These are phyloP conservation scores for Tylopilus sp. DNA, from an alignment of 768 basidiomycete species.

Conservation along the genomic window DNA sequence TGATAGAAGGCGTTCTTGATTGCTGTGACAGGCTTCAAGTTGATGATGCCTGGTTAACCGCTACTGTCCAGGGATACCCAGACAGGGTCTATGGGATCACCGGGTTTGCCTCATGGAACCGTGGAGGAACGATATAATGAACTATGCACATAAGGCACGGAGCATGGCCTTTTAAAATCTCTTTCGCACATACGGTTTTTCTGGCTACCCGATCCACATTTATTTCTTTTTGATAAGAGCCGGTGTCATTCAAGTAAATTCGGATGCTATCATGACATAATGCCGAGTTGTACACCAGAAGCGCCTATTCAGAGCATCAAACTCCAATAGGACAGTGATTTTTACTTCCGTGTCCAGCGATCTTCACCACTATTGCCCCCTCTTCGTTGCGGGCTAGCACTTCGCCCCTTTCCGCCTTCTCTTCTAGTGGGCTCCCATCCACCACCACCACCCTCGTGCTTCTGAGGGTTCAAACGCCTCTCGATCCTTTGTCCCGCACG, in stretches of 20 bases:
- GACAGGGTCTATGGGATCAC: background rate
- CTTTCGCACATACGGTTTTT: background rate
- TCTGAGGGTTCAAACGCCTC: conserved; percentile 67
- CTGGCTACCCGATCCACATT: background rate
- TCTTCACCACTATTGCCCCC: conserved; percentile 70
- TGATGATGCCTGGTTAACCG: background rate
- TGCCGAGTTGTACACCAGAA: background rate
- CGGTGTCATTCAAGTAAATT: background rate
- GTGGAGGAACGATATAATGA: background rate
- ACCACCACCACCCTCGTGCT: conserved; percentile 61
- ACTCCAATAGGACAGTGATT: background rate
- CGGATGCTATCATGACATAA: background rate
- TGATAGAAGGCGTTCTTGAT: conserved; percentile 29
- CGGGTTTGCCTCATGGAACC: background rate
- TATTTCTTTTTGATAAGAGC: background rate
- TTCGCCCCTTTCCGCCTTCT: conserved; percentile 62
- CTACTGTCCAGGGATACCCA: background rate
- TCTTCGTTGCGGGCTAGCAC: conserved; percentile 66
- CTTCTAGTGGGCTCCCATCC: conserved; percentile 83
- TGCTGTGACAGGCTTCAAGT: background rate
- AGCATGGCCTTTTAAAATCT: background rate
- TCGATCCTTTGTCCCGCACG: conserved; percentile 83
- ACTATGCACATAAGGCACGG: background rate
- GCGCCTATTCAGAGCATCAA: background rate
- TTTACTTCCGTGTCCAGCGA: conserved; percentile 65